Evolutionary conservation across 2,329 filamentous ascomycete species (phyloP).

Genomic region (Zalaria obscura): DNA sequence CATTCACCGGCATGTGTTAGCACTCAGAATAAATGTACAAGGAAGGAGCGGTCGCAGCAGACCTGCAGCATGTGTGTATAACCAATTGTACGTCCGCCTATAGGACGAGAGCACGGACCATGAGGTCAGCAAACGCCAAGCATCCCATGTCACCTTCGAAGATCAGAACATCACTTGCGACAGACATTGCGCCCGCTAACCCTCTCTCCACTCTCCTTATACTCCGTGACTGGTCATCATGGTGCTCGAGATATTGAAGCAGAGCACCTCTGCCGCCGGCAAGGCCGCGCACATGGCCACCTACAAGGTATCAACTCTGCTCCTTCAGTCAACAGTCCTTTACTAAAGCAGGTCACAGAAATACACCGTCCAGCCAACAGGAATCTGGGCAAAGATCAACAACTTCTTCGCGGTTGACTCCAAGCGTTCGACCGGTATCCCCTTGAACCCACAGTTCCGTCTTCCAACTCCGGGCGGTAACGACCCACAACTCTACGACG

Average conservation of each 20-base stretch:
- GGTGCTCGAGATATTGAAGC: constrained; percentile 8
- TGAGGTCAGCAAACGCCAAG: no score
- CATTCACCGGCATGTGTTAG: no score
- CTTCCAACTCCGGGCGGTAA: constrained; percentile 65
- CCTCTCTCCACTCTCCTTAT: no score
- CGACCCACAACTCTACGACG: constrained; percentile 60
- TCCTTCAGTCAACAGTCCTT: background rate
- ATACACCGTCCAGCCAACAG: constrained; percentile 84
- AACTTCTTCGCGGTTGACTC: constrained; percentile 67
- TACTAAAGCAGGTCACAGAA: constrained; percentile 45
- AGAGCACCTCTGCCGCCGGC: constrained; percentile 8
- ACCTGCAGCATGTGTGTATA: no score
- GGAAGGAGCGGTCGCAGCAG: no score
- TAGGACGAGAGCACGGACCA: no score
- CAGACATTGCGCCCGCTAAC: no score
- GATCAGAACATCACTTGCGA: no score
- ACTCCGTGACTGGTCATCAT: background rate
- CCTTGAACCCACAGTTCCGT: constrained; percentile 84
- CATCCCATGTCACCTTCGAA: no score
- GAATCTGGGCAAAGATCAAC: constrained; percentile 77
- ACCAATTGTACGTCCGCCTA: no score
- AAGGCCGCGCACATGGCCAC: constrained; percentile 4
- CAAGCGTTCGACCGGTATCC: constrained; percentile 79
- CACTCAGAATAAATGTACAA: no score
- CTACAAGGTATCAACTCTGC: constrained; percentile 5